Conservation (phyloP, 2,329 filamentous ascomycete species). For the Fonsecaea erecta region DNA sequence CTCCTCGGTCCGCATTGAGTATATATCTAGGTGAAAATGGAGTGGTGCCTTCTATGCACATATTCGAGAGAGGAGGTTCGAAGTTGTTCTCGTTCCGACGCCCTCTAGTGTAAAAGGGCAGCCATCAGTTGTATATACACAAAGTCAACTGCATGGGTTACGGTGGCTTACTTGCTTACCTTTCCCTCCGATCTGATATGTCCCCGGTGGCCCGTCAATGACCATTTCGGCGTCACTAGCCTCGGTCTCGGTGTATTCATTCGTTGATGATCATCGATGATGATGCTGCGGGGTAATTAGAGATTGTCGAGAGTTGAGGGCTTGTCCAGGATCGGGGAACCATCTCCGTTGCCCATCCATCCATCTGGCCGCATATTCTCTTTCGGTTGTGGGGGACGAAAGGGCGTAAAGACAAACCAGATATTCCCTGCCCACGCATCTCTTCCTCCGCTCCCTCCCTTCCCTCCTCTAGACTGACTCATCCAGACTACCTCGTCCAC, state of each 20-base stretch:
- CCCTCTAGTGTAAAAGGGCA: no score
- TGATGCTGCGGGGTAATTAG: background rate
- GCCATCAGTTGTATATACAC: no score
- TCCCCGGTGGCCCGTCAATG: background rate
- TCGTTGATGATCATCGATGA: no score
- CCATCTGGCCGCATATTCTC: background rate
- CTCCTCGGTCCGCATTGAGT: background rate
- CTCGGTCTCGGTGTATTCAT: background rate
- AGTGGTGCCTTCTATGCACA: background rate
- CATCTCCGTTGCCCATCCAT: background rate
- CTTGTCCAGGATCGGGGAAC: background rate
- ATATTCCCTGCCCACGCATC: no score
- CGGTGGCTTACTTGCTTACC: background rate
- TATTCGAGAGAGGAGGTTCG: background rate
- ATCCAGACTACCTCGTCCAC: no score
- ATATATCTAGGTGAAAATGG: no score
- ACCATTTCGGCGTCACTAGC: background rate
- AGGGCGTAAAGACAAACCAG: no score
- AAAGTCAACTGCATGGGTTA: no score
- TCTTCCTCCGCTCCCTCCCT: no score
- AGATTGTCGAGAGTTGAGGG: background rate
- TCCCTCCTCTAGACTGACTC: no score
- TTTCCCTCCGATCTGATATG: conserved; percentile 1
- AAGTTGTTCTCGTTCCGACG: no score
- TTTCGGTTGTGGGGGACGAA: no score